Percentiles rank a stretch among this genome's conserved stretches.
phyloP scores from a whole-genome alignment of 2,329 filamentous ascomycete species.

The Lizonia empirigonia region DNA sequence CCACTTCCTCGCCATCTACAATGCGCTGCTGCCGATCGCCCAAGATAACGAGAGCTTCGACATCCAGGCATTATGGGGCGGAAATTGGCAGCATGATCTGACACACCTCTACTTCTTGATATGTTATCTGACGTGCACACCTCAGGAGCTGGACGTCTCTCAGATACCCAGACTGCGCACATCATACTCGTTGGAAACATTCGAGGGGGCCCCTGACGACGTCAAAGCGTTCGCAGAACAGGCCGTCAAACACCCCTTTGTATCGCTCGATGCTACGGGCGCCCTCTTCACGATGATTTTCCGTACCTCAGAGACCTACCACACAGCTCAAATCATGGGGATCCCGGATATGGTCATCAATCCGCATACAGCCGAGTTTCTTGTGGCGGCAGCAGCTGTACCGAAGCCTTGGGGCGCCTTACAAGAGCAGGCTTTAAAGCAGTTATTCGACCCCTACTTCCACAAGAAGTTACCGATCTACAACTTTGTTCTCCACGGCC shows the following conservation, averaged over 20 bases:
- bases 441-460: slow-evolving; percentile 82
- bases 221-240: slow-evolving; percentile 65
- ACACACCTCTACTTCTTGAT: slow-evolving; percentile 93
- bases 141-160: slow-evolving; percentile 79
- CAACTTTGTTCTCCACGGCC: slow-evolving; percentile 86
- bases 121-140: slow-evolving; percentile 77
- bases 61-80: slow-evolving; percentile 89
- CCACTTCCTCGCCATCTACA: slow-evolving; percentile 83
- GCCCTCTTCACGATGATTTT: slow-evolving; percentile 69
- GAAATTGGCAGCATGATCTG: slow-evolving; percentile 81
- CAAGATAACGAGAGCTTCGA: slow-evolving; percentile 69
- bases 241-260: slow-evolving; percentile 82
- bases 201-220: slow-evolving; percentile 64
- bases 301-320: slow-evolving; percentile 62
- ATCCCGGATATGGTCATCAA: slow-evolving; percentile 67
- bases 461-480: slow-evolving; percentile 77
- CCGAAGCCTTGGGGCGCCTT: slow-evolving; percentile 77
- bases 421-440: slow-evolving; percentile 75
- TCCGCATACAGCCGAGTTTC: slow-evolving; percentile 77
- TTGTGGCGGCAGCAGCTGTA: slow-evolving; percentile 77
- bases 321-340: slow-evolving; percentile 60
- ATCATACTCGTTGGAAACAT: slow-evolving; percentile 73
- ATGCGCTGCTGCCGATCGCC: slow-evolving; percentile 76
- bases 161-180: slow-evolving; percentile 81
- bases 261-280: slow-evolving; percentile 82